Conservation (phyloP, 1,139 yeast species). For the Lodderomyces parapsilosis region DNA sequence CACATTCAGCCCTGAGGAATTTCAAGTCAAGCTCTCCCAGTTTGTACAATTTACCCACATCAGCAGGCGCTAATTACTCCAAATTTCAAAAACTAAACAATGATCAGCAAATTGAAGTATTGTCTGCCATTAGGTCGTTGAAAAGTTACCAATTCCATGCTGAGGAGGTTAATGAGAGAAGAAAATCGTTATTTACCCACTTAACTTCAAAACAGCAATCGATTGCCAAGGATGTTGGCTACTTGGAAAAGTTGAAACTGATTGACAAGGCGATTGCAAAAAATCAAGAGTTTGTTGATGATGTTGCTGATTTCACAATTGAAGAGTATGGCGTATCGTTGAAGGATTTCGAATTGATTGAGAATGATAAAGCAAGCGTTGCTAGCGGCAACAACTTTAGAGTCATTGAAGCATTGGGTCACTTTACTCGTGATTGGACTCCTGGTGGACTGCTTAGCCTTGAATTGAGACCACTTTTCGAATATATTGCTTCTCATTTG, state of each 20-base stretch:
- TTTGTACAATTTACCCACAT: constrained; percentile 2
- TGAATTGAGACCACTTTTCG: constrained; percentile 54
- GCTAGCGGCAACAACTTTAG: constrained; percentile 43
- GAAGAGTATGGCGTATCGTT: constrained; percentile 37
- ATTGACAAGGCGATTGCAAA: constrained; percentile 43
- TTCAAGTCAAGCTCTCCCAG: background rate
- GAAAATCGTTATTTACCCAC: constrained; percentile 44
- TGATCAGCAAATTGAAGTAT: constrained; percentile 30
- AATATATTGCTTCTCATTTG: constrained; percentile 43
- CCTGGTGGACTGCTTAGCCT: constrained; percentile 29
- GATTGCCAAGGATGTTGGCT: constrained; percentile 53
- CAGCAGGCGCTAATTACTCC: constrained; percentile 13
- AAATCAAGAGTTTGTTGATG: constrained; percentile 47
- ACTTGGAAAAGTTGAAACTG: constrained; percentile 47
- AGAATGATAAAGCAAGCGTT: constrained; percentile 16
- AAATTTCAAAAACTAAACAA: constrained; percentile 19
- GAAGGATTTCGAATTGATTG: constrained; percentile 35
- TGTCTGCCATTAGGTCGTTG: constrained; percentile 54
- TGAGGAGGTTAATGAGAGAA: constrained; percentile 43
- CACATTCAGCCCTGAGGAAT: constrained; percentile 5
- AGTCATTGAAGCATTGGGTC: constrained; percentile 72
- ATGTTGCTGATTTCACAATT: constrained; percentile 43
- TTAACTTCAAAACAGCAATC: constrained; percentile 58
- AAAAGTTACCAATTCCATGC: constrained; percentile 43
- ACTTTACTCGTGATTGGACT: constrained; percentile 75